phyloP scores from a whole-genome alignment of 1,139 yeast genomes.

The Starmera stellimalicola region DNA sequence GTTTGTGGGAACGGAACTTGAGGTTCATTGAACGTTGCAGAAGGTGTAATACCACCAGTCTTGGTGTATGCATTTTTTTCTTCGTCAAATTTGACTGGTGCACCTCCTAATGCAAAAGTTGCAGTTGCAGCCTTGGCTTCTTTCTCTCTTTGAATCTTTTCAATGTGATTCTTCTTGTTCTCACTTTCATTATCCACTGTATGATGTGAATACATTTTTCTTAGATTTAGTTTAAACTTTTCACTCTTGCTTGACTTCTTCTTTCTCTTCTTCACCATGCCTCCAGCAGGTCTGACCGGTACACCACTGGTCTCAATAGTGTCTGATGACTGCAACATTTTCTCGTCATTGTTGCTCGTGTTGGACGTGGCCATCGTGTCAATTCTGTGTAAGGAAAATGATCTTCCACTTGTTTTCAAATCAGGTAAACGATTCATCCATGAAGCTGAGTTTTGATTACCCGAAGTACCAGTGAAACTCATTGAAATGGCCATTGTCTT shows the following conservation, averaged over 20 bases:
- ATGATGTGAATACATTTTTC: slow-evolving; percentile 16
- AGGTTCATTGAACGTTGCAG: slow-evolving; percentile 11
- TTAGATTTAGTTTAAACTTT: slow-evolving; percentile 16
- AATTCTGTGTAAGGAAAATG: slow-evolving; percentile 72
- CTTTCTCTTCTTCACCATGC: slow-evolving; percentile 44
- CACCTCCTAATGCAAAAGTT: slow-evolving; percentile 25
- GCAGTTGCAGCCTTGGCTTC: slow-evolving; percentile 32
- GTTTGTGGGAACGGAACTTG: slow-evolving; percentile 9
- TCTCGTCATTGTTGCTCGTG: slow-evolving; percentile 4
- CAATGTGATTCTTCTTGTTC: slow-evolving; percentile 20
- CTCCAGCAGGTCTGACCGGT: slow-evolving; percentile 75
- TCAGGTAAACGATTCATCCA: slow-evolving; percentile 89
- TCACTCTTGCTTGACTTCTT: slow-evolving; percentile 30
- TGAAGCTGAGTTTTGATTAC: slow-evolving; percentile 45
- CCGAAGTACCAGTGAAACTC: slow-evolving; percentile 73
- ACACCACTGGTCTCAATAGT: slow-evolving; percentile 56
- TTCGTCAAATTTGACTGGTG: slow-evolving; percentile 3
- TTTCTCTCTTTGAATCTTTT: slow-evolving; percentile 26
- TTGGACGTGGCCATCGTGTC: slow-evolving; percentile 47
- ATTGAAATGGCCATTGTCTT: slow-evolving; percentile 90
- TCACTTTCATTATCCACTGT: slow-evolving; percentile 18
- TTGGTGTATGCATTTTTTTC: slow-evolving; percentile 9
- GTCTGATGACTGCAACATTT: slow-evolving; percentile 13
- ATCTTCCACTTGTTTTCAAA: slow-evolving; percentile 59
- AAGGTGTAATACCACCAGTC: slow-evolving; percentile 16